A percentile compares a stretch with the other conserved stretches of the same genome.
Conservation (phyloP, 305 asterid species). For the Solanum hybrid region DNA sequence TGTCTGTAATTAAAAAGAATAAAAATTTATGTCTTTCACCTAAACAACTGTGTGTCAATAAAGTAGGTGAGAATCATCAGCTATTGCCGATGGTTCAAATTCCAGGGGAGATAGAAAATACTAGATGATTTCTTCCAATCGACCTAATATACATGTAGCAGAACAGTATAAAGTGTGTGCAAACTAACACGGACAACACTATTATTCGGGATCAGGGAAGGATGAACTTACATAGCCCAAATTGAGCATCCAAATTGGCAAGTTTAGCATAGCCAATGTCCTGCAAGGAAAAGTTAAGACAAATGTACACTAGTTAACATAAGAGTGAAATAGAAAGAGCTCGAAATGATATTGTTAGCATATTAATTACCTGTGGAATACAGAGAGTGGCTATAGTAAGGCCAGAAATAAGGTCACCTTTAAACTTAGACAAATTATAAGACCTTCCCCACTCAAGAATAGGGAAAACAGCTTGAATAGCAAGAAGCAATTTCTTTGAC, state of each 20-base stretch:
- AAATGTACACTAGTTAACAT: neutral
- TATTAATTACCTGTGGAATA: slow-evolving; percentile 56
- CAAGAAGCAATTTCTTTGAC: slow-evolving; percentile 27
- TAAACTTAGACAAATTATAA: slow-evolving; percentile 44
- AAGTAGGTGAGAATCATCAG: neutral
- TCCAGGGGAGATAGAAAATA: neutral
- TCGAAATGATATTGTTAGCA: no score
- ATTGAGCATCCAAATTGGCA: slow-evolving; percentile 45
- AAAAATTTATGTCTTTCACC: neutral
- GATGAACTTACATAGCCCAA: slow-evolving; percentile 36
- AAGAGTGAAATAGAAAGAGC: neutral
- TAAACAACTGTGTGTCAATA: neutral
- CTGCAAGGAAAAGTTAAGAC: slow-evolving; percentile 12
- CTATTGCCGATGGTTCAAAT: neutral
- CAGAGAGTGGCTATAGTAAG: slow-evolving; percentile 69
- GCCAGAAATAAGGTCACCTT: slow-evolving; percentile 70
- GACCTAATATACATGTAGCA: neutral
- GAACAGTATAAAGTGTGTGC: neutral
- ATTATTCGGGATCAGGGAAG: neutral
- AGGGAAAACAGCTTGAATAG: slow-evolving; percentile 44
- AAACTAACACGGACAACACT: neutral
- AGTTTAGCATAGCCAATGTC: slow-evolving; percentile 50
- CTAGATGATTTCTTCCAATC: neutral
- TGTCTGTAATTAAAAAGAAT: slow-evolving; percentile 20
- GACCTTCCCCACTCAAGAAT: slow-evolving; percentile 59